Evolutionary conservation across 179 eudicot species (phyloP), one percentile per base, ranked within the genome.

Genomic region (Silene coronaria): DNA sequence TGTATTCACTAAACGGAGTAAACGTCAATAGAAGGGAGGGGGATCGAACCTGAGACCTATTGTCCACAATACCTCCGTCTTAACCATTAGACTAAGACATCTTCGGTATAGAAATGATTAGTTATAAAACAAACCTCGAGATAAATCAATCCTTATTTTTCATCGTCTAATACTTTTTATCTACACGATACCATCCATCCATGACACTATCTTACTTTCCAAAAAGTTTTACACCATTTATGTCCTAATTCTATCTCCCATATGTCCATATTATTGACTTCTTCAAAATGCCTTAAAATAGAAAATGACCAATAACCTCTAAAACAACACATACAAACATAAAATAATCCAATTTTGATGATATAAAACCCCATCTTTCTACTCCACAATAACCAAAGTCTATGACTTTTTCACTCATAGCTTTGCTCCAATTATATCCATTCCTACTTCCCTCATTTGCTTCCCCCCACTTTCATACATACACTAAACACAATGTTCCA

Each of bases 401-500:
- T 28, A 2, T 4, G 67, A 27, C 67, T 63, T 63, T 63, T 63
- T 63, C 34, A 63, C 32, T 27, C 67, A 13, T 27, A 30, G 4
- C 13, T 63, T 66, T 66, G 70, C 51, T 6, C 70, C 70, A 66
- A 66, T 66, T 66, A 66, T 28, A 28, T 9, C 68, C 48, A 42
- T 11, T 11, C 58, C 19, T 16, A 5, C 7, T 17, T 55, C 21
- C 59, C 59, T n/a, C 59, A 3, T 55, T 11, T 45, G 51, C 51
- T 45, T 45, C 12, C 51, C 51, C 51, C 51, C 9, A 7, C 13
- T 5, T 42, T 10, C 46, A 51, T 10, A 14, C 58, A 53, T 5
- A 51, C 21, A 53, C 58, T 16, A 53, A 53, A 45, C 59, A 53
- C 59, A 53, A 53, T 53, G 59, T 5, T 53, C 59, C 59, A 53